Base-by-base conservation (phyloP, 2,329 filamentous ascomycete species). In the Arthroderma uncinatum region DNA sequence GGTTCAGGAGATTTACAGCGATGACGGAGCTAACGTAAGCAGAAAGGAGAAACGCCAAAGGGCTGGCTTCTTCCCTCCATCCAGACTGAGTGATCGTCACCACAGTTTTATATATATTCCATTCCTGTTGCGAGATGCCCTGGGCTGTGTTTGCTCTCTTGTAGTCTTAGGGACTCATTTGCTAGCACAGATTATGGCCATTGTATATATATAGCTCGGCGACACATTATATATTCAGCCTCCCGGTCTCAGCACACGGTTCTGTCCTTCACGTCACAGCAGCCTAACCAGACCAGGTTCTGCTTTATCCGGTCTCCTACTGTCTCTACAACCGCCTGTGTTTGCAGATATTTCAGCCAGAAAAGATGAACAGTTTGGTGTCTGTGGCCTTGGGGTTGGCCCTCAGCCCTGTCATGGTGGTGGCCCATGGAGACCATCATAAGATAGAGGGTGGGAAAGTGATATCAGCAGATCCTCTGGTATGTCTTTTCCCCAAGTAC, bases 371-470 rank as follows among this genome's bases (percentile, higher is more conserved):
- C 47, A 50, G 14, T 12, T 8, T 50, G 25, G 23, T 33, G 33
- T 50, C 47, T 19, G 25, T 33, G 12, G 25, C 25, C 47, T 50
- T 50, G 25, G 47, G 47, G 21, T 9, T 50, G 28, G 47, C 25
- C 47, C 28, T 50, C 25, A 30, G 25, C 25, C 25, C 21, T 42
- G 9, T 28, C 21, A 42, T 55, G 47, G 55, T 44, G 14, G 28
- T 44, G 12, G 55, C 44, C 52, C 79, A 82, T 65, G 79, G 78
- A 42, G 79, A 78, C 64, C 77, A 82, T 66, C 72, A 74, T 59
- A 71, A 74, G 61, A 84, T 93, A 61, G 80, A 82, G 14, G 83
- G 87, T 62, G 88, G 87, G 64, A 73, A 84, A 63, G 78, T 50
- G 23, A 50, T 50, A 14, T 50, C 47, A 30, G 47, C 21, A 33